Evolutionary conservation across 192 early-diverging fungal genomes (phyloP).

Genomic region (Chytriomyces hyalinus): DNA sequence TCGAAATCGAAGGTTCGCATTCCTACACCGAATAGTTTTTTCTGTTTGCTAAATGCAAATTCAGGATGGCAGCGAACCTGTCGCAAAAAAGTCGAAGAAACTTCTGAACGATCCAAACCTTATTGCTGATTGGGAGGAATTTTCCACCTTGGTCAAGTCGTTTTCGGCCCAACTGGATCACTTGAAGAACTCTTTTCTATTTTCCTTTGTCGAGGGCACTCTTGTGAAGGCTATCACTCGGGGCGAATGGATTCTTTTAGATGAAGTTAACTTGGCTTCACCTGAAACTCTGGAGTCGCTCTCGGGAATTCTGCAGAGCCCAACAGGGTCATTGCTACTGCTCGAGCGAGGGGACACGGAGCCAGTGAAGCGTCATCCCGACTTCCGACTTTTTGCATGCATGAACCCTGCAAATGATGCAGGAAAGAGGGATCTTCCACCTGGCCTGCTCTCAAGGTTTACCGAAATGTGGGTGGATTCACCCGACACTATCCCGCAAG

Average conservation of each 20-base stretch:
- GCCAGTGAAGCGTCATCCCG: constrained; percentile 83
- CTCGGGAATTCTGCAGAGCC: constrained; percentile 83
- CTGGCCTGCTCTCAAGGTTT: constrained; percentile 88
- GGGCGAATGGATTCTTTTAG: constrained; percentile 96
- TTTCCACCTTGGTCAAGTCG: constrained; percentile 62
- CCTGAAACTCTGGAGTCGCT: constrained; percentile 95
- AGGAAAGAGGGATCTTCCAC: constrained; percentile 93
- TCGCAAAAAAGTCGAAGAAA: constrained; percentile 34
- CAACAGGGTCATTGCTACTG: constrained; percentile 80
- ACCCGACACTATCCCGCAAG: constrained; percentile 80
- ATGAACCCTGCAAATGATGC: constrained; percentile 99
- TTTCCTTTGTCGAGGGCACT: constrained; percentile 93
- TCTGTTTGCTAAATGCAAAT: neutral
- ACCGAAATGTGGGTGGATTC: constrained; percentile 95
- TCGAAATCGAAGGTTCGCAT: constrained; percentile 13
- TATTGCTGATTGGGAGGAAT: constrained; percentile 74
- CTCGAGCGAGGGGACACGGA: constrained; percentile 91
- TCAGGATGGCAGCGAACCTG: constrained; percentile 1
- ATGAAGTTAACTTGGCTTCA: constrained; percentile 96
- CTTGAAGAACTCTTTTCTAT: constrained; percentile 75
- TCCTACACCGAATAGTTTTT: neutral
- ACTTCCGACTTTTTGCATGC: constrained; percentile 95
- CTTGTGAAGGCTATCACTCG: constrained; percentile 85
- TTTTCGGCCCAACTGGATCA: constrained; percentile 82
- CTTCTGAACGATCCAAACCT: constrained; percentile 51